These are phyloP conservation scores for Trapa incisa DNA, from an alignment of 345 rosid species.

Conservation along the genomic window DNA sequence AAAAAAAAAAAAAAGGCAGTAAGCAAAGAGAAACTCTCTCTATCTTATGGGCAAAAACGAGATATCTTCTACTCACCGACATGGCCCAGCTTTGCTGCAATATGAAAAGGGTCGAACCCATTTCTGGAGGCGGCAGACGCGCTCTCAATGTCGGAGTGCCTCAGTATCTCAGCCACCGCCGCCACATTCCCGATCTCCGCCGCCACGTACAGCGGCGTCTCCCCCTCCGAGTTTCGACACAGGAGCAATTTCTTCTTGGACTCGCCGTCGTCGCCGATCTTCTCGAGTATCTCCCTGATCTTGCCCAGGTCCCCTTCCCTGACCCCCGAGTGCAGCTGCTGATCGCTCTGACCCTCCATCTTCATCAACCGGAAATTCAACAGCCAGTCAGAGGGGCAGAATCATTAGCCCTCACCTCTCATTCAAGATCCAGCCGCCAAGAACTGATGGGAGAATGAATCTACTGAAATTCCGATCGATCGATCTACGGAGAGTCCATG, in stretches of 20 bases:
- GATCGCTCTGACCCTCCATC: conserved; percentile 6
- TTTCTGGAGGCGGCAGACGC: conserved; percentile 70
- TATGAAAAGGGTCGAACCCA: conserved; percentile 84
- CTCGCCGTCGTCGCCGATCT: conserved; percentile 23
- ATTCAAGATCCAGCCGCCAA: neutral
- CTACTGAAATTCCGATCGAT: neutral
- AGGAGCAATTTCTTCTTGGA: conserved; percentile 26
- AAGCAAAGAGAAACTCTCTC: too few species aligned
- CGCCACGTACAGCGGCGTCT: conserved; percentile 86
- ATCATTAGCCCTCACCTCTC: neutral
- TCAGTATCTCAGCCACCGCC: conserved; percentile 65
- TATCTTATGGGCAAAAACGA: neutral
- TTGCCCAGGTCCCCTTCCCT: conserved; percentile 61
- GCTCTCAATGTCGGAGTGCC: conserved; percentile 54
- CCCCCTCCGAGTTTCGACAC: conserved; percentile 77
- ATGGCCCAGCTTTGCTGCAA: conserved; percentile 96
- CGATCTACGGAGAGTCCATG: neutral
- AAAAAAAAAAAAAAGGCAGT: too few species aligned
- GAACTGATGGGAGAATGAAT: neutral
- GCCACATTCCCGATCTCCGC: conserved; percentile 65
- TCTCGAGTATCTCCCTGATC: conserved; percentile 50
- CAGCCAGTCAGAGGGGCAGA: neutral
- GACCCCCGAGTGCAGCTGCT: conserved; percentile 73
- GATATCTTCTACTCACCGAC: conserved; percentile 37
- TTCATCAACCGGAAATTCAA: neutral